These are phyloP conservation scores for Fusarium annulatum DNA, from an alignment of 2,329 filamentous ascomycete genomes.

Conservation along the genomic window DNA sequence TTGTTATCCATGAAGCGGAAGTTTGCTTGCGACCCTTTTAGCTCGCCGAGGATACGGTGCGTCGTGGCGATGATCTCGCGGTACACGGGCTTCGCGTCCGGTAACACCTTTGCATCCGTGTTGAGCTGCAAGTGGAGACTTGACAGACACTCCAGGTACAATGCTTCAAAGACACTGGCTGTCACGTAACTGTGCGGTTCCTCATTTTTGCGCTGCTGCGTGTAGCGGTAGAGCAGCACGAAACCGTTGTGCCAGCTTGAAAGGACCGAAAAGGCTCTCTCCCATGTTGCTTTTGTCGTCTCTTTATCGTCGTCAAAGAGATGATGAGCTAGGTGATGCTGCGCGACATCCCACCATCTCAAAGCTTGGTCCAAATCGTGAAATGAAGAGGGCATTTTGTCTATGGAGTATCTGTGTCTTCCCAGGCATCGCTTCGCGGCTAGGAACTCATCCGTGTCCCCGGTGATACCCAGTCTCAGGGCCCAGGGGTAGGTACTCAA, in stretches of 20 bases:
- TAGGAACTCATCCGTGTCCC: neutral
- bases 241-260: constrained; percentile 35
- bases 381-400: constrained; percentile 32
- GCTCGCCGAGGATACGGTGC: constrained; percentile 4
- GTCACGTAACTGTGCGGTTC: constrained; percentile 23
- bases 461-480: constrained; percentile 20
- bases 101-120: constrained; percentile 22
- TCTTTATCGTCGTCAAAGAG: neutral
- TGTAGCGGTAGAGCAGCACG: constrained; percentile 20
- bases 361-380: constrained; percentile 27
- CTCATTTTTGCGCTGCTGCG: constrained; percentile 3
- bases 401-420: constrained; percentile 18
- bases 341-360: constrained; percentile 35
- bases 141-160: constrained; percentile 35
- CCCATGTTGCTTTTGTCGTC: constrained; percentile 7
- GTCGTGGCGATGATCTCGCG: constrained; percentile 33
- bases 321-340: constrained; percentile 27
- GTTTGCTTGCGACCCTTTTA: neutral
- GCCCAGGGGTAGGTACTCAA: constrained; percentile 38
- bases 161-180: constrained; percentile 33
- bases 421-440: neutral
- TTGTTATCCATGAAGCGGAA: constrained; percentile 29
- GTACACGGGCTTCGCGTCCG: constrained; percentile 30
- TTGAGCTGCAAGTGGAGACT: constrained; percentile 17
- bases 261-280: constrained; percentile 10